A percentile compares a stretch with the other conserved stretches of the same genome.
Evolutionary conservation across 148 eudicot species (phyloP).

Genomic region (Diospyros lotus): DNA sequence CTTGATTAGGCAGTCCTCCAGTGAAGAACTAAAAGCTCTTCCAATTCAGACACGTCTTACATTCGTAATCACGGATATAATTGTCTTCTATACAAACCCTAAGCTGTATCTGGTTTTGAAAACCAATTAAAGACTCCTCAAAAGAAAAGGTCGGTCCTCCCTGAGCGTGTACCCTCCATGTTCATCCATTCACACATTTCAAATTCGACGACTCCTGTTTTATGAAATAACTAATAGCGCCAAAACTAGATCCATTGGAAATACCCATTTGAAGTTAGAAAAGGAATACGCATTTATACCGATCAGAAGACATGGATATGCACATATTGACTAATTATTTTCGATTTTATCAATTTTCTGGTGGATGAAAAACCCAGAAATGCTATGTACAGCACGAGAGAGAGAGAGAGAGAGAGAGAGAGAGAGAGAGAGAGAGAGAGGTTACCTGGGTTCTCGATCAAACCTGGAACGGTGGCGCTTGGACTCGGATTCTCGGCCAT

Average conservation of each 20-base stretch:
- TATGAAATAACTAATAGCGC: background rate
- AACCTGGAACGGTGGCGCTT: slow-evolving; percentile 54
- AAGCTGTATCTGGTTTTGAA: background rate
- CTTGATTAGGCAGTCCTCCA: background rate
- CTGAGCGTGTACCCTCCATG: background rate
- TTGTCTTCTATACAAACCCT: background rate
- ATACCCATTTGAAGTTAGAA: background rate
- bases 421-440: background rate
- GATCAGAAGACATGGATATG: background rate
- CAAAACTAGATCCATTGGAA: background rate
- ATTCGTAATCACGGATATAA: background rate
- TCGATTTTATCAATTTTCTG: background rate
- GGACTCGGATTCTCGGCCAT: slow-evolving; percentile 39
- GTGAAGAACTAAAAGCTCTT: background rate
- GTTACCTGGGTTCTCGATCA: slow-evolving; percentile 62
- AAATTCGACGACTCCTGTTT: background rate
- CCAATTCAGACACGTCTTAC: background rate
- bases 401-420: background rate
- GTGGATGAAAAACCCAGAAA: background rate
- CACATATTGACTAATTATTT: no score
- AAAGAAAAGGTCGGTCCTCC: background rate
- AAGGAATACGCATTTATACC: background rate
- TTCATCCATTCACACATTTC: background rate
- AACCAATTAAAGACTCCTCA: background rate
- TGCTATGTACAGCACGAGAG: background rate